Conservation (phyloP, 176 grass and related monocot species). For the Chrysopogon serrulatus region DNA sequence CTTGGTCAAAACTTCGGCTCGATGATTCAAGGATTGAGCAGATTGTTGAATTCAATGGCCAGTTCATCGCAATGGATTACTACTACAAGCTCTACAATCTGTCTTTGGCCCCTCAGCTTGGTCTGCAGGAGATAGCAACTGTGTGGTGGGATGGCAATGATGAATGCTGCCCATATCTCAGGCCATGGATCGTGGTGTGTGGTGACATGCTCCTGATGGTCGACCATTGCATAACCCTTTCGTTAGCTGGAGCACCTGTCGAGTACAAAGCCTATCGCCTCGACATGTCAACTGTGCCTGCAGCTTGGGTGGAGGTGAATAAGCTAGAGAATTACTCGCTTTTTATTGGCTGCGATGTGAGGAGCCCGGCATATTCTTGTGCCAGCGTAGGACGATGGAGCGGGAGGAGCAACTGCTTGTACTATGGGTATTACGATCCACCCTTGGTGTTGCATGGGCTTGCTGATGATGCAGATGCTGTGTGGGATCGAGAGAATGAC, state of each 20-base stretch:
- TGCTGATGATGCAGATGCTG: not conserved
- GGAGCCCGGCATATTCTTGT: slow-evolving; percentile 24
- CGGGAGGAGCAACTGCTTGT: slow-evolving; percentile 45
- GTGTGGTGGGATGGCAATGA: not conserved
- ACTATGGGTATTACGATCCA: not conserved
- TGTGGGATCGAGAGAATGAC: not conserved
- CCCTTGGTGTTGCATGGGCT: not conserved
- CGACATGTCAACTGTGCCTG: slow-evolving; percentile 10
- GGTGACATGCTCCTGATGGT: slow-evolving; percentile 42
- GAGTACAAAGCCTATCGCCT: slow-evolving; percentile 11
- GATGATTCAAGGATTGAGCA: not conserved
- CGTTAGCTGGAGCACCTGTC: not conserved
- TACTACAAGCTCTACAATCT: slow-evolving; percentile 18
- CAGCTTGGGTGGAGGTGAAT: slow-evolving; percentile 25
- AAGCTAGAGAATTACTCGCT: slow-evolving; percentile 43
- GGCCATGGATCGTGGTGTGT: slow-evolving; percentile 32
- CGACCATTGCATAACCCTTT: not conserved
- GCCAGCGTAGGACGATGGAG: slow-evolving; percentile 28
- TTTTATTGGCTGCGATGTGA: slow-evolving; percentile 15
- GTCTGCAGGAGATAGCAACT: slow-evolving; percentile 15
- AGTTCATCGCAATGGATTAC: slow-evolving; percentile 15
- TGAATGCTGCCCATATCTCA: not conserved
- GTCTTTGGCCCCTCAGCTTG: slow-evolving; percentile 17
- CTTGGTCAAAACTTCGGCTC: slow-evolving; percentile 4
- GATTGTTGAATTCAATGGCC: slow-evolving; percentile 41